Evolutionary conservation across 345 rosid genomes (phyloP), one percentile per base, ranked within the genome.

Genomic region (Moricandia moricandioides): DNA sequence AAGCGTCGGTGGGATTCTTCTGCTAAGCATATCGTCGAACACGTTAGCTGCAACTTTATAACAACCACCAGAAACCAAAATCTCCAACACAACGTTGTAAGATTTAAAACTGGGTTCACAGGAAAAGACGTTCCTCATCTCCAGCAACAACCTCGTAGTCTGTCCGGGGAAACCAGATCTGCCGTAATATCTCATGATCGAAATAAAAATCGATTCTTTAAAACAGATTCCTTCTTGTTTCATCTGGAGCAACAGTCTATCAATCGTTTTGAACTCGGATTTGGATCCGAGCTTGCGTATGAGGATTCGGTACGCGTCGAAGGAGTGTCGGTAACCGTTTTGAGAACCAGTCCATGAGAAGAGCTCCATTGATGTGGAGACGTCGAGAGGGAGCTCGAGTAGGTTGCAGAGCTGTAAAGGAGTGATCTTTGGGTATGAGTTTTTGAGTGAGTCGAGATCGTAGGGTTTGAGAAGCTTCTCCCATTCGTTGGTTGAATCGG

Each of bases 391-490:
- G 82, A 88, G 85, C 70, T 73, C 67, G 24, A 93, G 92, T 52
- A 89, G 78, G 72, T 80, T 85, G 75, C 86, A 82, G 55, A 87
- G 87, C 83, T 87, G 86, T 66, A 62, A 78, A 12, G 95, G 91
- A 3, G 88, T 86, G 40, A 89, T 82, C 62, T 76, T 79, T 7
- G 69, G 78, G 17, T 87, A 60, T 5, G 90, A 82, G 17, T 77
- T 79, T 27, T 85, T 83, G 60, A 88, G 92, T 17, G 84, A 90
- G 57, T 82, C 83, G 33, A 93, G 65, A 74, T 91, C 92, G 67
- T 86, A 93, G 61, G 96, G 97, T 71, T 83, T 91, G 74, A 91
- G 86, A 77, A 91, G 81, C 71, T 83, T 89, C 84, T 91, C 97
- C 96, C 97, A 89, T 69, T 93, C 92, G 17, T 82, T 89, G 68